Evolutionary conservation across 2,329 filamentous ascomycete genomes (phyloP).

Genomic region (Xylaria arbuscula): DNA sequence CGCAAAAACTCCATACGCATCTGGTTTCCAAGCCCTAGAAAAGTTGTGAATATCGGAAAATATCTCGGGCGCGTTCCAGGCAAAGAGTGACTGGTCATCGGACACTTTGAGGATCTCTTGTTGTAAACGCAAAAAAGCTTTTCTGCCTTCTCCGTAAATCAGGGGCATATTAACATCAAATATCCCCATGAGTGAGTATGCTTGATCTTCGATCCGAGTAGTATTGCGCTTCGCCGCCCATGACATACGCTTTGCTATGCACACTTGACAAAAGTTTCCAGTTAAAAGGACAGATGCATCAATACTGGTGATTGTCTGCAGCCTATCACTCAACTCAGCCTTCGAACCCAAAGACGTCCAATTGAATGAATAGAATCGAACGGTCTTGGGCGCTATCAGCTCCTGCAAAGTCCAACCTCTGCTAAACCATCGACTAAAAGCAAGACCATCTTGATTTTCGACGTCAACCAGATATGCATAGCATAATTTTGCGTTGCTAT

Average conservation of each 20-base stretch:
- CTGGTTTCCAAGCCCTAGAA: not conserved
- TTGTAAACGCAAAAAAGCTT: constrained; percentile 33
- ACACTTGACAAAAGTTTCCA: not conserved
- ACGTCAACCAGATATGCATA: constrained; percentile 27
- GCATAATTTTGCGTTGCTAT: constrained; percentile 25
- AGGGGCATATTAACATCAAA: constrained; percentile 34
- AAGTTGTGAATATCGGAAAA: constrained; percentile 27
- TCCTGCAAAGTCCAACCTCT: constrained; percentile 37
- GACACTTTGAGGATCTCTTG: constrained; percentile 36
- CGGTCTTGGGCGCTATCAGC: constrained; percentile 20
- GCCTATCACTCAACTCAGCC: not conserved
- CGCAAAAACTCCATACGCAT: constrained; percentile 23
- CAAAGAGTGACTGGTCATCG: constrained; percentile 38
- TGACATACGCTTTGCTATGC: constrained; percentile 27
- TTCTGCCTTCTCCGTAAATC: constrained; percentile 35
- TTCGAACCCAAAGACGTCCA: constrained; percentile 19
- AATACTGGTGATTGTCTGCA: constrained; percentile 23
- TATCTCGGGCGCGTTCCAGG: constrained; percentile 23
- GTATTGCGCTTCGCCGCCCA: constrained; percentile 37
- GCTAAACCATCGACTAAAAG: constrained; percentile 30
- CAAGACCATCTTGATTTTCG: constrained; percentile 1
- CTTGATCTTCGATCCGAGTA: constrained; percentile 32
- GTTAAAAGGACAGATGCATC: constrained; percentile 10
- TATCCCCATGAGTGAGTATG: constrained; percentile 32
- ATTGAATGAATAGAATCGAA: constrained; percentile 22